Conservation (phyloP, 306 rosid species). For the Datisca glomerata region DNA sequence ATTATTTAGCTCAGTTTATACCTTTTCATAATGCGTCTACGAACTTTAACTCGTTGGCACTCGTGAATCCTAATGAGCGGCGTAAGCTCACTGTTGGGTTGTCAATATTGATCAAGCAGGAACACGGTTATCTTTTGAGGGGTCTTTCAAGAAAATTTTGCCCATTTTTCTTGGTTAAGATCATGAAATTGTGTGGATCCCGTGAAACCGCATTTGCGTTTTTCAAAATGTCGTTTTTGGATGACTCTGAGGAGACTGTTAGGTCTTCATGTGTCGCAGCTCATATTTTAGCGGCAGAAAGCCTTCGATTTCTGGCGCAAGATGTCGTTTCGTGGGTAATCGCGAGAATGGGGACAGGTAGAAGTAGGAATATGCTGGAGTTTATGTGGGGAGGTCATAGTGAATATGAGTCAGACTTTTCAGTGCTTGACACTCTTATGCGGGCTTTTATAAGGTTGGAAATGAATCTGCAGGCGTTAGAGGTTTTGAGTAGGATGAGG, state of each 20-base stretch:
- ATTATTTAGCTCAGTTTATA: conserved; percentile 46
- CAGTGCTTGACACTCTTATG: conserved; percentile 54
- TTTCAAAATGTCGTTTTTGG: conserved; percentile 45
- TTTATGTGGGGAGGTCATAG: conserved; percentile 56
- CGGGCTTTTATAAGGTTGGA: conserved; percentile 40
- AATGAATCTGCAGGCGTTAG: conserved; percentile 47
- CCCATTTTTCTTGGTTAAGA: conserved; percentile 37
- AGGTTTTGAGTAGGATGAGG: conserved; percentile 46
- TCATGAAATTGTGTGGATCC: conserved; percentile 25
- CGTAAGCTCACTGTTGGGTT: conserved; percentile 38
- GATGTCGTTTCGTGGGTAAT: conserved; percentile 52
- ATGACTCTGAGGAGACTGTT: conserved; percentile 26
- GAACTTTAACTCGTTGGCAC: conserved; percentile 15
- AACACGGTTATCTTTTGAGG: conserved; percentile 25
- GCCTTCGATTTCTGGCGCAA: conserved; percentile 39
- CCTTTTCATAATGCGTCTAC: conserved; percentile 22
- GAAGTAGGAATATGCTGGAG: conserved; percentile 33
- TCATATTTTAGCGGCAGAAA: conserved; percentile 34
- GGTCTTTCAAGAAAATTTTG: conserved; percentile 35
- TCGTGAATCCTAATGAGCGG: conserved; percentile 39
- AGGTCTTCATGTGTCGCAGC: conserved; percentile 39
- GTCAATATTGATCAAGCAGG: conserved; percentile 38
- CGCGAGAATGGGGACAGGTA: conserved; percentile 29
- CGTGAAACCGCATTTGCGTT: conserved; percentile 52
- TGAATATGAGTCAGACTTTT: conserved; percentile 43